Conservation (phyloP, 352 stramenopile genomes). For the Pythium sukuiense region DNA sequence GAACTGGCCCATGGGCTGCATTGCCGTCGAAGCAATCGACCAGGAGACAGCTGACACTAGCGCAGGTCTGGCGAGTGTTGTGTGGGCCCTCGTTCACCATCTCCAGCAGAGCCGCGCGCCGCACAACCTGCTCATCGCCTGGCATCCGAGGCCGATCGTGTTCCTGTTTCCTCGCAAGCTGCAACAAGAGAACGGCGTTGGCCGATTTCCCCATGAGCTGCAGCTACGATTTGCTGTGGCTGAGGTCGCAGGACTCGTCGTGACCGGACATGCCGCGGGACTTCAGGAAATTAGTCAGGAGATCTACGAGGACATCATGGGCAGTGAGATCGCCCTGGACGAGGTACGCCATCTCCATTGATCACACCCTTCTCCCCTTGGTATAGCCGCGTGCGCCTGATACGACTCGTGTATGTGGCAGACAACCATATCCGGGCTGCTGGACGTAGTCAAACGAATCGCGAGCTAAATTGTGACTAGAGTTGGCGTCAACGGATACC, state of each 20-base stretch:
- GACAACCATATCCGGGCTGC: too few relatives aligned
- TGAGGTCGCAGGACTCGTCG: slow-evolving; percentile 57
- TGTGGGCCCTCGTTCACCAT: slow-evolving; percentile 44
- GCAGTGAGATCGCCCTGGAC: slow-evolving; percentile 49
- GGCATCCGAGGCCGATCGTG: slow-evolving; percentile 12
- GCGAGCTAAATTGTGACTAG: too few relatives aligned
- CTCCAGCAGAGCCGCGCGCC: slow-evolving; percentile 41
- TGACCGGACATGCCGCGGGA: slow-evolving; percentile 33
- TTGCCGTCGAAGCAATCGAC: slow-evolving; percentile 28
- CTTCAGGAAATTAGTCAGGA: slow-evolving; percentile 44
- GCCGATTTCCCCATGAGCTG: slow-evolving; percentile 12
- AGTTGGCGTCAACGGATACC: too few relatives aligned
- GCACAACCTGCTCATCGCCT: slow-evolving; percentile 59
- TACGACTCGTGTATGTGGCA: too few relatives aligned
- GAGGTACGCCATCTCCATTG: slow-evolving; percentile 25
- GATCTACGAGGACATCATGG: slow-evolving; percentile 40
- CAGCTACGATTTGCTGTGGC: slow-evolving; percentile 57
- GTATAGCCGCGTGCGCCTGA: background rate
- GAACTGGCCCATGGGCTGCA: slow-evolving; percentile 53
- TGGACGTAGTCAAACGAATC: too few relatives aligned
- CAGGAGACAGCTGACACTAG: slow-evolving; percentile 12
- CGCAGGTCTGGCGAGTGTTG: background rate
- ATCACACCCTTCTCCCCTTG: background rate
- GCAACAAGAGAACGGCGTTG: slow-evolving; percentile 49
- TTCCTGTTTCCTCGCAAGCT: slow-evolving; percentile 62